A percentile compares a stretch with the other conserved stretches of the same genome.
Conservation (phyloP, 2,329 filamentous ascomycete genomes). For the Talaromyces marneffei region DNA sequence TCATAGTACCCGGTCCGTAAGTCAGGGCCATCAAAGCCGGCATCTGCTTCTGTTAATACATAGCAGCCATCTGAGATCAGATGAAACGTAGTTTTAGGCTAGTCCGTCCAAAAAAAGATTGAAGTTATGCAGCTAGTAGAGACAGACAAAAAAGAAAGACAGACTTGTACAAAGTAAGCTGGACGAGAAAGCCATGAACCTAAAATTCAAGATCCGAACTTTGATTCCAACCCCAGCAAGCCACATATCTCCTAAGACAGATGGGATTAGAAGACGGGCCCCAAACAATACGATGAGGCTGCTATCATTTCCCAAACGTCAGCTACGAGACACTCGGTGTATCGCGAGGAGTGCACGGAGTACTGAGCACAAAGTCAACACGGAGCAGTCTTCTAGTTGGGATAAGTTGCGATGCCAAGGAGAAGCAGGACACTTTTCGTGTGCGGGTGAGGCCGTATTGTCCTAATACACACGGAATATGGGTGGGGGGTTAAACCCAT, state of each 20-base stretch:
- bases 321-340: background rate
- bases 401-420: background rate
- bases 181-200: background rate
- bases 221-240: background rate
- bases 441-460: background rate
- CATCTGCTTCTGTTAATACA: background rate
- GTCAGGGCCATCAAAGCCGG: background rate
- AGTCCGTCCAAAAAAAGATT: background rate
- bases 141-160: too few relatives aligned
- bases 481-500: background rate
- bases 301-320: background rate
- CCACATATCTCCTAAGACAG: background rate
- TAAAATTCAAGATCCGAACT: background rate
- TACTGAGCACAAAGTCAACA: background rate
- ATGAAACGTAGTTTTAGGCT: constrained; percentile 1
- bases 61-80: background rate
- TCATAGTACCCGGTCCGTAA: background rate
- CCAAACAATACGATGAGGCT: background rate
- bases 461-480: background rate
- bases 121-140: background rate
- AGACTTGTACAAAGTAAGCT: background rate
- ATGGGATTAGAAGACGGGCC: background rate
- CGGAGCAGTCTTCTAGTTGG: background rate
- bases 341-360: background rate
- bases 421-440: background rate